phyloP scores from a whole-genome alignment of 2,329 filamentous ascomycete genomes.

The Pyrenophora seminiperda region DNA sequence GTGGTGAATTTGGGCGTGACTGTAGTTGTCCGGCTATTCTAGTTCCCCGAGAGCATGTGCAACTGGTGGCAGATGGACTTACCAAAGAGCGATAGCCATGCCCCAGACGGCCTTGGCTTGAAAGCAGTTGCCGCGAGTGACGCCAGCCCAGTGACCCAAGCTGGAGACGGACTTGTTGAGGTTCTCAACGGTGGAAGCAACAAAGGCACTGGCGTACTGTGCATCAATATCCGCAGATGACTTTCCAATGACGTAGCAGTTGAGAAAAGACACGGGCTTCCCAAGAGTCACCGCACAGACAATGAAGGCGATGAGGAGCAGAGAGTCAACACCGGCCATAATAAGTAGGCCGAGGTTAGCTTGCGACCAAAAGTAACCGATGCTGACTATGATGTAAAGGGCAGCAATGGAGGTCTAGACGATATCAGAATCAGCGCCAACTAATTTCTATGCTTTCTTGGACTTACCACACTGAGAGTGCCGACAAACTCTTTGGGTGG shows the following conservation, averaged over 20 bases:
- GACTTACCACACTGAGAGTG: constrained; percentile 77
- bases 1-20: no score
- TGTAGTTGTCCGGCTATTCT: no score
- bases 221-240: constrained; percentile 53
- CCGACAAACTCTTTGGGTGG: constrained; percentile 76
- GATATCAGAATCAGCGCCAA: constrained; percentile 14
- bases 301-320: constrained; percentile 76
- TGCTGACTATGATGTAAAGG: constrained; percentile 71
- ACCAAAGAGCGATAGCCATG: constrained; percentile 76
- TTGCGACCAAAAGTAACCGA: constrained; percentile 81
- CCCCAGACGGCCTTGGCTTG: constrained; percentile 91
- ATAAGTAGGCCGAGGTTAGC: constrained; percentile 78
- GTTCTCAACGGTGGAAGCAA: constrained; percentile 58
- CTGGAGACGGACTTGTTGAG: constrained; percentile 57
- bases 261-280: constrained; percentile 77
- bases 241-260: constrained; percentile 66
- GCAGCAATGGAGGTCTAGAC: constrained; percentile 75
- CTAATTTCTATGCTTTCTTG: neutral
- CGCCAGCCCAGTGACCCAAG: constrained; percentile 63
- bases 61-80: constrained; percentile 37
- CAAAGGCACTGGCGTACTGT: constrained; percentile 59
- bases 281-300: constrained; percentile 79
- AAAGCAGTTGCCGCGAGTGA: constrained; percentile 68
- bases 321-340: constrained; percentile 68
- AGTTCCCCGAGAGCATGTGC: no score